These are phyloP conservation scores for Celoporthe dispersa DNA, from an alignment of 2,329 filamentous ascomycete genomes.

Conservation along the genomic window DNA sequence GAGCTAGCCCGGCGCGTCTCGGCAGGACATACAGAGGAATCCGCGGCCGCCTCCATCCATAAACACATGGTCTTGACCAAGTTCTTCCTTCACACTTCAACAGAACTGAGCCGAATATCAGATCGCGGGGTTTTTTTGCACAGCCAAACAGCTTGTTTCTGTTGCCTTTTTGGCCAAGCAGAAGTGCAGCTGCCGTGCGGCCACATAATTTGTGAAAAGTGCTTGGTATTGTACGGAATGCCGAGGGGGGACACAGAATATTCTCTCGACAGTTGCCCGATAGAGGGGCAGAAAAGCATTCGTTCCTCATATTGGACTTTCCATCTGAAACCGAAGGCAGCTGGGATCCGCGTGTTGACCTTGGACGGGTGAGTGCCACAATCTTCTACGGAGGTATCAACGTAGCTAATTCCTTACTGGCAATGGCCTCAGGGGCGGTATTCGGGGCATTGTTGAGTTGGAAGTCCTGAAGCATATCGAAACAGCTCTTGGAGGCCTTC, in stretches of 20 bases:
- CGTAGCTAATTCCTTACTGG: constrained; percentile 13
- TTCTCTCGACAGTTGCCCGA: neutral
- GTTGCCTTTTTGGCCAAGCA: constrained; percentile 48
- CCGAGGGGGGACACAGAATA: neutral
- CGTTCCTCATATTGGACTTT: constrained; percentile 9
- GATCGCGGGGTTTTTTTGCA: constrained; percentile 25
- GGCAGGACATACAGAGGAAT: no score
- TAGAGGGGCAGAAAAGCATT: neutral
- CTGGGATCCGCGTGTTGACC: constrained; percentile 45
- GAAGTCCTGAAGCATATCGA: constrained; percentile 48
- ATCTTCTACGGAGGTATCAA: neutral
- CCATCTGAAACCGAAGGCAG: constrained; percentile 39
- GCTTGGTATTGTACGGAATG: constrained; percentile 40
- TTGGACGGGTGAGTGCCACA: constrained; percentile 45
- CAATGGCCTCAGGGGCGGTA: constrained; percentile 44
- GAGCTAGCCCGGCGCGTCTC: no score
- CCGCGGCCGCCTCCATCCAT: no score
- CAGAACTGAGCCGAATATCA: no score
- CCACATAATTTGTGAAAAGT: constrained; percentile 49
- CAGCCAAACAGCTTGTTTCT: constrained; percentile 51
- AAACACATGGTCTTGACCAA: no score
- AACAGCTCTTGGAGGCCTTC: constrained; percentile 43
- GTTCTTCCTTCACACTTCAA: no score
- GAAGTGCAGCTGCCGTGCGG: constrained; percentile 50
- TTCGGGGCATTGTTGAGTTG: constrained; percentile 50